phyloP scores from a whole-genome alignment of 1,284 basidiomycete genomes.

The Lentinus polychrous region DNA sequence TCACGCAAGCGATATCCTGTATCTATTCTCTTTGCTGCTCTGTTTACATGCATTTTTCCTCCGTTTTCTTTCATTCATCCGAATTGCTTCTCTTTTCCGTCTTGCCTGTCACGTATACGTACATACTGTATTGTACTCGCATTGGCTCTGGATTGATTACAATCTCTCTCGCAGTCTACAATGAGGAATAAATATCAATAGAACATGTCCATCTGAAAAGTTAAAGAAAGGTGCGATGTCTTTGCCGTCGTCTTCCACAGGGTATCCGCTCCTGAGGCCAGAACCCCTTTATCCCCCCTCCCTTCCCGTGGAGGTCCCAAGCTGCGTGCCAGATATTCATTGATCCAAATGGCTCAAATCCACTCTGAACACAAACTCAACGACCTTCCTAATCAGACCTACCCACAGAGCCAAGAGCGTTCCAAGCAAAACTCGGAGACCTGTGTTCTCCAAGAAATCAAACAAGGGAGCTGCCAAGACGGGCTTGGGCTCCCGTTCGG shows the following conservation, averaged over 20 bases:
- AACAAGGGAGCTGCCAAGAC: conserved; percentile 8
- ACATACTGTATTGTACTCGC: not conserved
- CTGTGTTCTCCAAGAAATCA: conserved; percentile 13
- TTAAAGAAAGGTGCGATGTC: no score
- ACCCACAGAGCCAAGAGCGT: conserved; percentile 1
- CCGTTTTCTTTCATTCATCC: not conserved
- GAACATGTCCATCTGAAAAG: no score
- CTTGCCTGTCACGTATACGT: not conserved
- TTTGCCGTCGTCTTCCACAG: no score
- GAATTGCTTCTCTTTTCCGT: not conserved
- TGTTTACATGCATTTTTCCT: not conserved
- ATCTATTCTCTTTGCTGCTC: not conserved
- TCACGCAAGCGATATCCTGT: no score
- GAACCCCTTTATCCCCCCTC: no score
- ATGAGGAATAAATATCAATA: no score
- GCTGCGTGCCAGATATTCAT: no score
- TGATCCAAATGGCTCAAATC: not conserved
- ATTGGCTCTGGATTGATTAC: no score
- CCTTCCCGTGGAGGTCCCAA: no score
- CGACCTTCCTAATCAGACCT: not conserved
- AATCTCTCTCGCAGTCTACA: no score
- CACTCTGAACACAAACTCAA: not conserved
- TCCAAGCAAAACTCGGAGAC: conserved; percentile 8
- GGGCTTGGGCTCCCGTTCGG: conserved; percentile 7
- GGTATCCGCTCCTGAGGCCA: no score